A percentile compares a stretch with the other conserved stretches of the same genome.
phyloP scores from a whole-genome alignment of 768 basidiomycete genomes.

The Boletus tomentosulus region DNA sequence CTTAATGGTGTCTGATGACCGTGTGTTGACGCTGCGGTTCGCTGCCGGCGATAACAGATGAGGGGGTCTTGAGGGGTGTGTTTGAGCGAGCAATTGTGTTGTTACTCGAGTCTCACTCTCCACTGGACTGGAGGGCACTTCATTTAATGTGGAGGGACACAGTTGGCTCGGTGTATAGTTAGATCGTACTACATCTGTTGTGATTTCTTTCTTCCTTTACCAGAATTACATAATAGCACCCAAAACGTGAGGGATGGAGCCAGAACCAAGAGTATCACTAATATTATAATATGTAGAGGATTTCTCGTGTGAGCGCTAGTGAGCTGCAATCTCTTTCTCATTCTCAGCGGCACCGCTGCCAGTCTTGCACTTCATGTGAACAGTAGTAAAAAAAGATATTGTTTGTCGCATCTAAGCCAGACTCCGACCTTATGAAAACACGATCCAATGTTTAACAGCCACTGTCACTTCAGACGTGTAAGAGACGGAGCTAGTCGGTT shows the following conservation, averaged over 20 bases:
- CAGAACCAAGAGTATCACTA: too few relatives aligned
- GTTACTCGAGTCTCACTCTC: slow-evolving; percentile 13
- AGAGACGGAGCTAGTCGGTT: background rate
- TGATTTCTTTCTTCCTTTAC: slow-evolving; percentile 15
- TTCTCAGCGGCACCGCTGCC: too few relatives aligned
- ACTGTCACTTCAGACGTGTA: background rate
- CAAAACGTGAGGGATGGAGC: too few relatives aligned
- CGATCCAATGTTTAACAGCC: too few relatives aligned
- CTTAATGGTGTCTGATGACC: slow-evolving; percentile 86
- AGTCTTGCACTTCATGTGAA: too few relatives aligned
- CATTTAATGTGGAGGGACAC: slow-evolving; percentile 4
- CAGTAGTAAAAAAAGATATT: background rate
- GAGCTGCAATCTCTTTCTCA: too few relatives aligned
- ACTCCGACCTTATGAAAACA: too few relatives aligned
- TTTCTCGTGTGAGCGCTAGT: too few relatives aligned
- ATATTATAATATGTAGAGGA: too few relatives aligned
- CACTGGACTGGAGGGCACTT: slow-evolving; percentile 10
- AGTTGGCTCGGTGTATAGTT: slow-evolving; percentile 20
- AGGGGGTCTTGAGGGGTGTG: background rate
- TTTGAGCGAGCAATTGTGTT: slow-evolving; percentile 4
- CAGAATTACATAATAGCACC: background rate
- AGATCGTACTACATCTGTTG: slow-evolving; percentile 26
- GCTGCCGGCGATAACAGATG: slow-evolving; percentile 26
- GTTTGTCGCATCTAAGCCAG: background rate
- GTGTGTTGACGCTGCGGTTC: slow-evolving; percentile 67